Conservation (phyloP, 2,329 filamentous ascomycete genomes). For the Fonsecaea monophora region DNA sequence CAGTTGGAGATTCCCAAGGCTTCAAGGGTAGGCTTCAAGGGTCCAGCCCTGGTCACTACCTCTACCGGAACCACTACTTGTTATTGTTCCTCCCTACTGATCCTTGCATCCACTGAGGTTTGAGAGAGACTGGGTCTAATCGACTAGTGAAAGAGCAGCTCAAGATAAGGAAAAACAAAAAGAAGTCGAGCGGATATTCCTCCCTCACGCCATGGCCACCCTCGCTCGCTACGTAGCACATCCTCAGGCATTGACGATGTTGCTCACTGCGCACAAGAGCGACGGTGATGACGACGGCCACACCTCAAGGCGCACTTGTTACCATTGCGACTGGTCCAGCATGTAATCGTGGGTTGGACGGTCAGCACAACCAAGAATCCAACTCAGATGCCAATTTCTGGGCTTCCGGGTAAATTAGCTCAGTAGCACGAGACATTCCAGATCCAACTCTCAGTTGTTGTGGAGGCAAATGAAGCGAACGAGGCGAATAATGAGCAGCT, state of each 20-base stretch:
- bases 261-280: neutral
- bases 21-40: neutral
- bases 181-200: slow-evolving; percentile 10
- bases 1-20: neutral
- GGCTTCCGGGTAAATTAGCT: no score
- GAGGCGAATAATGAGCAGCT: neutral
- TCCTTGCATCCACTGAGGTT: slow-evolving; percentile 9
- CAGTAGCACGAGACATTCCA: slow-evolving; percentile 17
- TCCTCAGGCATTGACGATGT: neutral
- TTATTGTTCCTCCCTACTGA: neutral
- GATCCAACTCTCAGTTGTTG: neutral
- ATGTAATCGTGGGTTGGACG: neutral
- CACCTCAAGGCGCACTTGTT: neutral
- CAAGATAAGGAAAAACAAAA: slow-evolving; percentile 9
- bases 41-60: neutral
- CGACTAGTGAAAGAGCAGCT: slow-evolving; percentile 4
- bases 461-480: neutral
- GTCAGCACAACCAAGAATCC: slow-evolving; percentile 7
- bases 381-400: slow-evolving; percentile 18
- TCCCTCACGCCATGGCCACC: slow-evolving; percentile 5
- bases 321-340: neutral
- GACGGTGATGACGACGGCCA: neutral
- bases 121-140: neutral
- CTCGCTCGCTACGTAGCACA: neutral
- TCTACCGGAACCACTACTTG: neutral